Evolutionary conservation across 495 filamentous ascomycete species (phyloP), one percentile per base, ranked within the genome.

Genomic region (Acidomyces sp.): DNA sequence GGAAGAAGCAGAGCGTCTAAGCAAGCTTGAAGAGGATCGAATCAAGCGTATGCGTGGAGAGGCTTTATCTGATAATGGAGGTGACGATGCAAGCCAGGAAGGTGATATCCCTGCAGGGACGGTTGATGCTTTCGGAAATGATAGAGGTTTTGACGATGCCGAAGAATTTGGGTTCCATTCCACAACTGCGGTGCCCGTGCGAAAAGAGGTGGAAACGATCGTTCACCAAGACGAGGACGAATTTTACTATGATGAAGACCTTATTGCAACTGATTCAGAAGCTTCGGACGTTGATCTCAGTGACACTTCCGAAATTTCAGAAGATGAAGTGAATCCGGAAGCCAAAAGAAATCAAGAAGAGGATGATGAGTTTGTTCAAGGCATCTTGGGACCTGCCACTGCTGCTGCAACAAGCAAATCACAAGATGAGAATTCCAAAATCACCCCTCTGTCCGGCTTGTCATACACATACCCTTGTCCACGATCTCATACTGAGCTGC

Each of bases 211-310:
- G 18, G 50, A 62, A 31, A 55, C 63, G 13, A 52, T 71, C 3
- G 68, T 55, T 20, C 76, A 86, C 22, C 85, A 93, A 46, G 87
- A 93, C 48, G 87, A 95, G 55, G 87, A 94, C 54, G 82, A 93
- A 43, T 95, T 95, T 49, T 40, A 84, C 6, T 78, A 94, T 39
- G 88, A 94, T 43, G 82, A 90, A 41, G 78, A 93, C 37, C 69
- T 94, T 1, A 70, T 94, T 34, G 74, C 75, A 1, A 78, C 69
- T 41, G 78, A 67, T 23, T 78, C 77, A 10, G 75, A 78, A 6
- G 47, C 71, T 5, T 66, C 61, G 31, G 63, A 65, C 13, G 69
- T 55, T n/a, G 69, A 69, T 30, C 68, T 67, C 9, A 71, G 75
- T 20, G 69, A 73, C 23, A 35, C 34, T 6, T 25, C 13, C 10